These are phyloP conservation scores for Metschnikowia noctiluminum DNA, from an alignment of 805 yeast genomes.

Conservation along the genomic window DNA sequence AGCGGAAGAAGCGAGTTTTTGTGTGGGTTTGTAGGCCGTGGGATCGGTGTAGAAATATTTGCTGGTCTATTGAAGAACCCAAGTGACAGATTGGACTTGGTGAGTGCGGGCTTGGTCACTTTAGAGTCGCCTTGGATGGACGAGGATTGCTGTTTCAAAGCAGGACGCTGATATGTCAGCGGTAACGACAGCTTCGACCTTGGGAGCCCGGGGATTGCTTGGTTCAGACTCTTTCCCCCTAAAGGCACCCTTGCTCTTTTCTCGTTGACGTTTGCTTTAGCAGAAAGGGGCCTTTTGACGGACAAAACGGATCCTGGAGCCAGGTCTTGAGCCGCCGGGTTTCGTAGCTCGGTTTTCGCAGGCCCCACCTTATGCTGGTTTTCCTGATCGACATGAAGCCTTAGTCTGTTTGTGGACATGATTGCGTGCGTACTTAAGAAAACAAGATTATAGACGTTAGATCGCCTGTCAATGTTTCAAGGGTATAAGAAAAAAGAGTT, in stretches of 20 bases:
- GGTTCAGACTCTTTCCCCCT: constrained; percentile 40
- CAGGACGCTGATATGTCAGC: constrained; percentile 6
- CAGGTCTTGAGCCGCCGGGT: not conserved
- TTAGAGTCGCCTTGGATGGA: not conserved
- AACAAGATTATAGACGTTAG: not conserved
- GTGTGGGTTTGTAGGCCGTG: constrained; percentile 12
- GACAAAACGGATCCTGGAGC: not conserved
- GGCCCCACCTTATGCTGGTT: constrained; percentile 10
- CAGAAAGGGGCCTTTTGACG: constrained; percentile 10
- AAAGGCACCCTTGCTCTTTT: constrained; percentile 32
- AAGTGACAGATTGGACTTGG: constrained; percentile 35
- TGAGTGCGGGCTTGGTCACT: constrained; percentile 22
- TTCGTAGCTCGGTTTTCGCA: constrained; percentile 10
- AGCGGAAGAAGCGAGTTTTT: constrained; percentile 17
- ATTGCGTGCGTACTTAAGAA: not conserved
- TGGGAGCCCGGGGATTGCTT: constrained; percentile 24
- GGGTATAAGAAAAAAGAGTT: no score
- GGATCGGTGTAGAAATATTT: not conserved
- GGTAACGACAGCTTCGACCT: constrained; percentile 24
- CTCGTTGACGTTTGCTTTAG: constrained; percentile 1
- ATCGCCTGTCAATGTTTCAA: not conserved
- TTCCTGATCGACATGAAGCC: constrained; percentile 13
- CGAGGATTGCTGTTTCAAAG: not conserved
- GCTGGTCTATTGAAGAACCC: constrained; percentile 24
- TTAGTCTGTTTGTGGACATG: constrained; percentile 7